These are phyloP conservation scores for Acanthamoeba royreba DNA, from an alignment of 208 protist species.

Conservation along the genomic window DNA sequence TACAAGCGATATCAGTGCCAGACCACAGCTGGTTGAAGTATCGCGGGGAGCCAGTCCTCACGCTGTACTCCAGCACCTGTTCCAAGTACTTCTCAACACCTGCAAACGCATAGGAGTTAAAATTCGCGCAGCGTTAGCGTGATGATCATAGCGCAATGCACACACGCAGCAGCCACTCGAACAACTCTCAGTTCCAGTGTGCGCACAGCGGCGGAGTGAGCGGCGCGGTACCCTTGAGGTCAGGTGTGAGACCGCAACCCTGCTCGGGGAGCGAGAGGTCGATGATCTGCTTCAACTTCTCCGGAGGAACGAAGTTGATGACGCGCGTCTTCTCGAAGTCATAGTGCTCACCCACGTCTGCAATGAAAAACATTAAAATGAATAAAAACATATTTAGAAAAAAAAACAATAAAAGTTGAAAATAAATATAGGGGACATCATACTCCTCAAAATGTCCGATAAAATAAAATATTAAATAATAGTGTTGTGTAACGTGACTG, in stretches of 20 bases:
- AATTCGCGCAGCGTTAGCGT: too few species aligned
- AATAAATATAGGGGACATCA: neutral
- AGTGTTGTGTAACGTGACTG: neutral
- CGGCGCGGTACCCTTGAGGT: neutral
- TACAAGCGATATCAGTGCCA: slow-evolving; percentile 51
- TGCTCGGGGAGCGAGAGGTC: neutral
- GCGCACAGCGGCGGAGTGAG: neutral
- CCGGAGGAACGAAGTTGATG: slow-evolving; percentile 23
- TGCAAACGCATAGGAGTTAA: too few species aligned
- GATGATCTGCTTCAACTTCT: slow-evolving; percentile 31
- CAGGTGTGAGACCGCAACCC: neutral
- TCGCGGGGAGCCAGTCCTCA: slow-evolving; percentile 49
- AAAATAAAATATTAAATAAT: neutral
- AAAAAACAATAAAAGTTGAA: neutral
- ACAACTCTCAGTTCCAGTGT: neutral
- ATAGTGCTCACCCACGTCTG: slow-evolving; percentile 29
- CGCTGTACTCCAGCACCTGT: slow-evolving; percentile 45
- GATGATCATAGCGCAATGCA: neutral
- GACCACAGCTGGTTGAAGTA: slow-evolving; percentile 67
- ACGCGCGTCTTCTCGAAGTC: neutral
- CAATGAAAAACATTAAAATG: neutral
- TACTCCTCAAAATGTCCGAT: neutral
- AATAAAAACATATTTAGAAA: too few species aligned
- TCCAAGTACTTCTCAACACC: slow-evolving; percentile 19
- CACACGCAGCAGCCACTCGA: neutral